Base-by-base conservation (phyloP, 805 yeast genomes). In the Saturnispora zaruensis region DNA sequence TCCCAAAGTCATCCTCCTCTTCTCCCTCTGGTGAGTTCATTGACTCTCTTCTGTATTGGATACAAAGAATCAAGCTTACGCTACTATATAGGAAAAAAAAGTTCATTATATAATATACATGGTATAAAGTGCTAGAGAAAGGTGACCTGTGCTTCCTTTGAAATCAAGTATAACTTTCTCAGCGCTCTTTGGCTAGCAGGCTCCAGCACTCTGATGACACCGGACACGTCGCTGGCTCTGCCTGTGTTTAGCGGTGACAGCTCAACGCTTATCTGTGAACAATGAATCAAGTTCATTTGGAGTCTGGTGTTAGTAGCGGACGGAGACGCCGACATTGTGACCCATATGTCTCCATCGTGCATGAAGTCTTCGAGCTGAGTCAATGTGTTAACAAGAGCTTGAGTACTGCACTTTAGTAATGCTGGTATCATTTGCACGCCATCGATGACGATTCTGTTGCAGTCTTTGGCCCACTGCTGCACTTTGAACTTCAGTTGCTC, bases 1-100 rank as follows among this genome's bases (percentile, higher is more conserved):
- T 57, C 3, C 63, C 64, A 54, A 60, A 60, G n/a, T 61, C 65
- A 30, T 56, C 59, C 20, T 54, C 59, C 24, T 52, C 18, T 46
- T 45, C 9, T 44, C 51, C 28, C 16, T 38, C 42, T 38, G 20
- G 13, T 21, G 7, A 23, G n/a, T 25, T 23, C 42, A 23, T 23
- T 23, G n/a, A 24, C 42, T 7, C 13, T 16, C 18, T 38, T 23
- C 14, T 13, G 4, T 23, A 9, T 38, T 18, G 28, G 11, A 1
- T 8, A 6, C 21, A 7, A 36, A 36, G 40, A 18, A 38, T 7
- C 2, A 23, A 23, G 42, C 26, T 9, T 38, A 23, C 24, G n/a
- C 6, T 38, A 25, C 23, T 38, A 8, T n/a, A 13, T 16, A 38
- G 24, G 21, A 23, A 25, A 23, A 21, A 23, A 38, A 23, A 23